Evolutionary conservation across 345 rosid genomes (phyloP), one percentile per base, ranked within the genome.

Genomic region (Aquilaria yunnanensis): DNA sequence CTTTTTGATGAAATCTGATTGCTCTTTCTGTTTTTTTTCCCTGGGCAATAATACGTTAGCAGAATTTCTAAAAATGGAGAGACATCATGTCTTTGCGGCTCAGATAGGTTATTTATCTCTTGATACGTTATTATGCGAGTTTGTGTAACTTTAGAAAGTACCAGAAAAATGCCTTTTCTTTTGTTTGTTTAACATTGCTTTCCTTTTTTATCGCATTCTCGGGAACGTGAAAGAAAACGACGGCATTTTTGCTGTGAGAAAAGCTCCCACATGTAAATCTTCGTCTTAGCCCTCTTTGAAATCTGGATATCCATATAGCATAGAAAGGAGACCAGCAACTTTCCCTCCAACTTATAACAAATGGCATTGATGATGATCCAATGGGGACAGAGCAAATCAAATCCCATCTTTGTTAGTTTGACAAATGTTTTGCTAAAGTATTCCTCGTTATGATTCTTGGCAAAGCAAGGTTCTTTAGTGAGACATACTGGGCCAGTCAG

Each of bases 21-120:
- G 23, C 23, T 23, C 23, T 23, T 23, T 23, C 23, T 23, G 23
- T 23, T 23, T 23, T 23, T 23, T 23, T 23, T 23, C 23, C 23
- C 23, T 23, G 62, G 14, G 59, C 37, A 64, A 63, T 34, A 49
- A 65, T 65, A 37, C 29, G 54, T 63, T 57, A 14, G 47, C 31
- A 30, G 4, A 56, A 29, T 56, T 67, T 60, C 81, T 64, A 70
- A 67, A 73, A 56, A 54, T 67, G 71, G 75, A 34, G 73, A 49
- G 67, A 70, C 73, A 64, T 33, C 14, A 14, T 63, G 5, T 54
- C 48, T 69, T 49, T 62, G 70, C 60, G 57, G 70, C 78, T 65
- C 65, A 57, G 78, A 66, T 78, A 62, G 75, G 63, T 62, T 58
- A 68, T 61, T 67, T 56, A 45, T 76, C 74, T 65, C 73, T 48